Conservation (phyloP, 768 basidiomycete species). For the Panus rudis region DNA sequence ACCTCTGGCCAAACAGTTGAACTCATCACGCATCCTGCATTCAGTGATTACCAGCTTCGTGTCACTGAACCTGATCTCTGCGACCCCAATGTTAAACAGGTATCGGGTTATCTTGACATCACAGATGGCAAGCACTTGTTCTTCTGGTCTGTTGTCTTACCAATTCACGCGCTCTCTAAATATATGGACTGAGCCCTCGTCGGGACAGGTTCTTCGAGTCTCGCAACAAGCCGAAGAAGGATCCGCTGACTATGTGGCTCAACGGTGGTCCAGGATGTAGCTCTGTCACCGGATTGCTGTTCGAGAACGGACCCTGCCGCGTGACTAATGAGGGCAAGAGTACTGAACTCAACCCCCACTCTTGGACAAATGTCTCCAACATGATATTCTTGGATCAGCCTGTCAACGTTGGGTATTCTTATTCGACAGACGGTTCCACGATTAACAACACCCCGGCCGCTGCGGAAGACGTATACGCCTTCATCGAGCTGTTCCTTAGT, state of each 20-base stretch:
- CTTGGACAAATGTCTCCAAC: conserved; percentile 81
- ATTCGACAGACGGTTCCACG: conserved; percentile 63
- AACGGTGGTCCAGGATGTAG: conserved; percentile 57
- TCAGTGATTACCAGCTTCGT: conserved; percentile 31
- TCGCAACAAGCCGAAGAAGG: conserved; percentile 60
- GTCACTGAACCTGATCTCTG: conserved; percentile 39
- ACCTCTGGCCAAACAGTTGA: conserved; percentile 26
- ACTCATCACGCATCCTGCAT: conserved; percentile 31
- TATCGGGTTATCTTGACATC: conserved; percentile 54
- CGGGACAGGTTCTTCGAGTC: conserved; percentile 80
- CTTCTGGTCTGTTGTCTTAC: conserved; percentile 39
- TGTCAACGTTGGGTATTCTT: conserved; percentile 86
- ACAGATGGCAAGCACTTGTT: conserved; percentile 48
- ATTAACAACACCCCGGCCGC: conserved; percentile 81
- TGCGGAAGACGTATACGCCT: conserved; percentile 85
- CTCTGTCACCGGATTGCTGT: conserved; percentile 66
- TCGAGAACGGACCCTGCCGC: conserved; percentile 87
- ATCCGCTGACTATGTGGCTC: conserved; percentile 87
- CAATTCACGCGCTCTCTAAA: neutral
- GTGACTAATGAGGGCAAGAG: conserved; percentile 63
- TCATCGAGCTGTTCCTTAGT: conserved; percentile 74
- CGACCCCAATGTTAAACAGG: conserved; percentile 43
- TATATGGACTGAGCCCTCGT: neutral
- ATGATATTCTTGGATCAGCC: conserved; percentile 77
- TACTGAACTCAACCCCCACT: conserved; percentile 67